Percentiles rank a stretch among this genome's conserved stretches.
These are phyloP conservation scores for Carex littledalei DNA, from an alignment of 176 grass and related monocot species.

Conservation along the genomic window DNA sequence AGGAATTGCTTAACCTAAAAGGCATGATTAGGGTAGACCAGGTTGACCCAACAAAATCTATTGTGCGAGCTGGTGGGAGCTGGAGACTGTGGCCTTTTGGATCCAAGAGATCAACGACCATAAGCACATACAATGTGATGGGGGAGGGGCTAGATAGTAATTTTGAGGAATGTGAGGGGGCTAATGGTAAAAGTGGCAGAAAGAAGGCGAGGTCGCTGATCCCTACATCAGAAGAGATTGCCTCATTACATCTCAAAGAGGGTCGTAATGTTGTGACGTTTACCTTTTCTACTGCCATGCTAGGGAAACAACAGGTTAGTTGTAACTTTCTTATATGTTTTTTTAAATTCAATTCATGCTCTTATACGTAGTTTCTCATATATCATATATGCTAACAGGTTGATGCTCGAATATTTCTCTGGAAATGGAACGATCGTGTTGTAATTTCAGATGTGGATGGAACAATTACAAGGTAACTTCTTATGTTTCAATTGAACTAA, in stretches of 20 bases:
- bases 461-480: conserved; percentile 93
- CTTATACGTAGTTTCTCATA: background rate
- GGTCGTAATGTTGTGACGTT: conserved; percentile 73
- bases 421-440: conserved; percentile 83
- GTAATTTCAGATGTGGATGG: conserved; percentile 98
- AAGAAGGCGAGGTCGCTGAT: conserved; percentile 58
- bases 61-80: conserved; percentile 38
- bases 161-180: conserved; percentile 34
- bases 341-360: conserved; percentile 12
- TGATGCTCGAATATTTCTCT: conserved; percentile 86
- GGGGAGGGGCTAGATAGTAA: conserved; percentile 26
- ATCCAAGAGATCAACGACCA: conserved; percentile 59
- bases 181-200: conserved; percentile 31
- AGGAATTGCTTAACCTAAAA: conserved; percentile 61
- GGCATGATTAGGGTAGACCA: conserved; percentile 71
- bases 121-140: conserved; percentile 31
- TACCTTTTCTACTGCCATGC: conserved; percentile 87
- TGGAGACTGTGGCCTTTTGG: conserved; percentile 95
- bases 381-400: conserved; percentile 46
- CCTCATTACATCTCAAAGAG: conserved; percentile 83
- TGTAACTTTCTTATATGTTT: conserved; percentile 12
- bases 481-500: conserved; percentile 10
- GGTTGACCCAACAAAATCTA: conserved; percentile 39
- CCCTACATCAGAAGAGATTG: conserved; percentile 73
- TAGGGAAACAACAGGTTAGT: conserved; percentile 76